Evolutionary conservation across 129 eudicot genomes (phyloP), one percentile per base, ranked within the genome.

Genomic region (Helianthus tuberosus): DNA sequence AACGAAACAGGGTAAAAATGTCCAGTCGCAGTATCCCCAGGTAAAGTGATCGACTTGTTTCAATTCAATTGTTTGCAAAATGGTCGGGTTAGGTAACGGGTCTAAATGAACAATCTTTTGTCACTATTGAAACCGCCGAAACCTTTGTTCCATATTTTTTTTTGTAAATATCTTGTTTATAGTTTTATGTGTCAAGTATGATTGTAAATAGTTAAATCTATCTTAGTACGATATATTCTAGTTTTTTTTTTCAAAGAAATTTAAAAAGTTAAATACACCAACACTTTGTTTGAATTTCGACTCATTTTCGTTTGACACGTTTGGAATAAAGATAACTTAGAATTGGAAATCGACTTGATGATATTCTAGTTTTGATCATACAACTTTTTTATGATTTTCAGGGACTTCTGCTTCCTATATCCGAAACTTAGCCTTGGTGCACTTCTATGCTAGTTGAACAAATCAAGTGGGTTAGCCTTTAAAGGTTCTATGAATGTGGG

Each of bases 321-420:
- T 29, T 1, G 46, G 27, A 13, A 13, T 6, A 13, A 12, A 62
- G 20, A 62, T 62, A 32, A 59, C 12, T 11, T 12, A 12, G 5
- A 61, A 61, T 29, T 61, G 44, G 12, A 13, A 61, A 61, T 13
- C 9, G 7, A 58, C 13, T 20, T 4, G 17, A 61, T 61, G 32
- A 61, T 12, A 62, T 5, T 7, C 15, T 60, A n/a, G 12, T 32
- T 12, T 62, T 36, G 11, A 14, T 5, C 10, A 62, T 13, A 6
- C 35, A 5, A 14, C 66, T 48, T 72, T 39, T 32, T 58, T 2
- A 17, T 32, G 73, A 55, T 49, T 85, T 50, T 84, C 86, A 89
- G 96, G 91, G 81, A 71, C 51, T 12, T 36, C 58, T 86, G 71
- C 62, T 74, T 47, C 80, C 91, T 51, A 84, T 84, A 82, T 81